Percentiles rank a stretch among this genome's conserved stretches.
Conservation (phyloP, 768 basidiomycete species). For the Suillus decipiens region DNA sequence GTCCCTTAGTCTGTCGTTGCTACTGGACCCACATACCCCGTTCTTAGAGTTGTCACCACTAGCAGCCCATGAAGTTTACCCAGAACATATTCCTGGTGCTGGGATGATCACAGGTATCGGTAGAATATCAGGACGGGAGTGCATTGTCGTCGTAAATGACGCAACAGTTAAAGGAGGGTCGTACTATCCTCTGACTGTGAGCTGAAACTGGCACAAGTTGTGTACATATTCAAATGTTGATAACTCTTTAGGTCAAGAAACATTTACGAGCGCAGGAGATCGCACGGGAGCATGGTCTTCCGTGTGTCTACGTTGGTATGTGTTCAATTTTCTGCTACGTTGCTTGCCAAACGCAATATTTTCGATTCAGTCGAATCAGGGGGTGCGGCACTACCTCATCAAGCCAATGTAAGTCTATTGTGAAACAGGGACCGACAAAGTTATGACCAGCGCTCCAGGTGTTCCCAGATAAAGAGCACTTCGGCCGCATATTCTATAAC, state of each 20-base stretch:
- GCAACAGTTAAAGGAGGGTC: constrained; percentile 92
- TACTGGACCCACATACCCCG: constrained; percentile 85
- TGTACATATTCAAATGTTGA: constrained; percentile 1
- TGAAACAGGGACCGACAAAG: neutral
- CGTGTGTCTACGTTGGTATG: constrained; percentile 91
- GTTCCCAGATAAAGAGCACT: constrained; percentile 94
- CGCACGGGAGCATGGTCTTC: constrained; percentile 85
- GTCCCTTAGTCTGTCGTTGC: constrained; percentile 55
- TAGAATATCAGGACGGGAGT: constrained; percentile 77
- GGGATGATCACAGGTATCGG: constrained; percentile 90
- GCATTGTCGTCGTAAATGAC: constrained; percentile 92
- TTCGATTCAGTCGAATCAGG: constrained; percentile 79
- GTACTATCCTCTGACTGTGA: constrained; percentile 84
- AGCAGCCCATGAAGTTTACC: constrained; percentile 87
- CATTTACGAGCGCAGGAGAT: constrained; percentile 94
- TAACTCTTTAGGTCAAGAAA: constrained; percentile 75
- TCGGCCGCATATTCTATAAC: constrained; percentile 96
- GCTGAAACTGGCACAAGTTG: constrained; percentile 13
- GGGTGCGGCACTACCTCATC: constrained; percentile 89
- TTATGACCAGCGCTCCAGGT: constrained; percentile 42
- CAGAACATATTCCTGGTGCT: constrained; percentile 78
- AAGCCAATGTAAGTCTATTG: constrained; percentile 64
- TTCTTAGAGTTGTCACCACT: constrained; percentile 87
- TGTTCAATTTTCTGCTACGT: constrained; percentile 2
- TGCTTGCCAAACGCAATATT: constrained; percentile 8